Evolutionary conservation across 352 stramenopile species (phyloP).

Genomic region (Phytophthora sansomeana): DNA sequence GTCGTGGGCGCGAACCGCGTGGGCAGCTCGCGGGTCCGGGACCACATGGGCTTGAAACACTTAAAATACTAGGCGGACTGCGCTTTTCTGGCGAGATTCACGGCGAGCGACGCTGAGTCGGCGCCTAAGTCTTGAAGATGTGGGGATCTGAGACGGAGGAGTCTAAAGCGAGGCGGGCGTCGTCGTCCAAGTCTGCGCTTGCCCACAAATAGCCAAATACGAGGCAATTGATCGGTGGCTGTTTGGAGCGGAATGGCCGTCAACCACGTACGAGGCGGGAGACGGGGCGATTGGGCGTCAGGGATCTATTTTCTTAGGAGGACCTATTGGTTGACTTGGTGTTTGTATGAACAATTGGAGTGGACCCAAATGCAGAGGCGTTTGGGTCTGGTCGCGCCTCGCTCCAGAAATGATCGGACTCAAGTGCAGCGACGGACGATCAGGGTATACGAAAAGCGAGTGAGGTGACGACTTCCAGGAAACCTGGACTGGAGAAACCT

Average conservation of each 20-base stretch:
- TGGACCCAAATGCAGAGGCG: background rate
- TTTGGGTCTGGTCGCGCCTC: background rate
- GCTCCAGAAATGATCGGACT: constrained; percentile 18
- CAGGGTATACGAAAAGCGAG: constrained; percentile 3
- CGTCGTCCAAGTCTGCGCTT: background rate
- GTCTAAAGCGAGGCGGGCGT: too few relatives aligned
- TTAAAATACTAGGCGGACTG: constrained; percentile 4
- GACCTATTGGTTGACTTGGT: background rate
- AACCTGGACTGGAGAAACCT: constrained; percentile 21
- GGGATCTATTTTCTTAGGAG: background rate
- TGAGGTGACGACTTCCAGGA: constrained; percentile 18
- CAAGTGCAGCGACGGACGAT: background rate
- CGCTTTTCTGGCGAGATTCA: constrained; percentile 12
- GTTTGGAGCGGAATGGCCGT: constrained; percentile 18
- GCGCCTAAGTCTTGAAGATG: constrained; percentile 1
- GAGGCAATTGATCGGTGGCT: background rate
- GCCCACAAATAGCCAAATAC: constrained; percentile 37
- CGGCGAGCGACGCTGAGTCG: background rate
- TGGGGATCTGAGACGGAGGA: constrained; percentile 9
- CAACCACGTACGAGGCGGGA: constrained; percentile 23
- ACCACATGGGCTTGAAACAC: constrained; percentile 36
- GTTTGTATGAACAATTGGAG: background rate
- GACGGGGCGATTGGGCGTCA: background rate
- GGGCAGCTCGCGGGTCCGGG: constrained; percentile 40
- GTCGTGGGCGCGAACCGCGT: constrained; percentile 35